These are phyloP conservation scores for Psilocybe cyanescens DNA, from an alignment of 768 basidiomycete species.

Conservation along the genomic window DNA sequence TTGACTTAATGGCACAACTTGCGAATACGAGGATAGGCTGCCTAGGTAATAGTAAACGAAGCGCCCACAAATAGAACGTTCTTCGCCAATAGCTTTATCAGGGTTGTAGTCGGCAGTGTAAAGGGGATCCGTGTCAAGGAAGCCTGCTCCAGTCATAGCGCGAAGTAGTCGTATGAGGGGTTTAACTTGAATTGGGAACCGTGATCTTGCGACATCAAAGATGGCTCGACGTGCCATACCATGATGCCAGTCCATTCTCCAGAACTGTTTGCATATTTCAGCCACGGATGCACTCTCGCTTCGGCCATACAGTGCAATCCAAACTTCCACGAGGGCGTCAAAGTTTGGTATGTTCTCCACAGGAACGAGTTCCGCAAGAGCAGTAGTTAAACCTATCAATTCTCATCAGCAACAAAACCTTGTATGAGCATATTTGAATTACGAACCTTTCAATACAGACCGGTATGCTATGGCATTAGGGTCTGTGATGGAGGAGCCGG, in stretches of 20 bases:
- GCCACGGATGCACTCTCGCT: conserved; percentile 68
- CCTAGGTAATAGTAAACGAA: conserved; percentile 81
- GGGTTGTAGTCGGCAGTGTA: conserved; percentile 50
- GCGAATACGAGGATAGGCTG: conserved; percentile 73
- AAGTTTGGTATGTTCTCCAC: conserved; percentile 82
- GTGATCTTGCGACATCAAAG: conserved; percentile 79
- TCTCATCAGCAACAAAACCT: conserved; percentile 8
- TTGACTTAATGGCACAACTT: conserved; percentile 64
- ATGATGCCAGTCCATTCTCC: conserved; percentile 76
- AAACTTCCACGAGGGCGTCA: conserved; percentile 70
- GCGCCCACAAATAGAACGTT: conserved; percentile 62
- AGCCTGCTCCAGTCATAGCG: conserved; percentile 77
- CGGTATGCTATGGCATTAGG: conserved; percentile 81
- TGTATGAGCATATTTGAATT: neutral
- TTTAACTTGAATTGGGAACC: conserved; percentile 81
- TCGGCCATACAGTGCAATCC: conserved; percentile 80
- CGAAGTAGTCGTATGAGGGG: conserved; percentile 75
- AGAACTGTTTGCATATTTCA: conserved; percentile 80
- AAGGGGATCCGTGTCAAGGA: conserved; percentile 73
- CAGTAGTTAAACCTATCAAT: conserved; percentile 70
- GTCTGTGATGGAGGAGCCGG: conserved; percentile 69
- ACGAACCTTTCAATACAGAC: conserved; percentile 82
- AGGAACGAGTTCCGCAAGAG: conserved; percentile 72
- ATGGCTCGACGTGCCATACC: conserved; percentile 75
- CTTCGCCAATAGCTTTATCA: conserved; percentile 42